These are phyloP conservation scores for Suillus occidentalis DNA, from an alignment of 768 basidiomycete species.

Conservation along the genomic window DNA sequence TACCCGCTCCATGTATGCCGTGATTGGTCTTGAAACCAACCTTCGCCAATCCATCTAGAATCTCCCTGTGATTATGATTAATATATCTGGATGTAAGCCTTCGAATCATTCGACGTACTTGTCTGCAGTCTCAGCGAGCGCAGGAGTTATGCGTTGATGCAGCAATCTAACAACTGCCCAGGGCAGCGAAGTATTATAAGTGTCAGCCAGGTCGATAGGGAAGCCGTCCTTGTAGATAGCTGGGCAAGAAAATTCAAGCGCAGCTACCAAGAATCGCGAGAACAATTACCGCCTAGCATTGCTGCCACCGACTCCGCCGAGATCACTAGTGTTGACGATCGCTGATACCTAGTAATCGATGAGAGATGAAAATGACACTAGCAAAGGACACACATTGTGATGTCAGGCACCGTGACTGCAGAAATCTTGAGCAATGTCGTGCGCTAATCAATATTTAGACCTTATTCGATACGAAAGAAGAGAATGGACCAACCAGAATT, in stretches of 20 bases:
- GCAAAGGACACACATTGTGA: constrained; percentile 23
- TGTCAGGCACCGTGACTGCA: constrained; percentile 30
- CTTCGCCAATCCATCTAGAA: constrained; percentile 37
- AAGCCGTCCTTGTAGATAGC: constrained; percentile 19
- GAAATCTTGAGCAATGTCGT: constrained; percentile 40
- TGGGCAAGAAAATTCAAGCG: constrained; percentile 3
- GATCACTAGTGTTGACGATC: constrained; percentile 25
- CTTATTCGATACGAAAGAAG: not conserved
- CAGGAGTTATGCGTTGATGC: constrained; percentile 20
- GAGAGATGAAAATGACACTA: constrained; percentile 5
- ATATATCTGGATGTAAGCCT: not conserved
- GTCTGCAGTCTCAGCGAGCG: constrained; percentile 23
- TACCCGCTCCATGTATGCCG: constrained; percentile 35
- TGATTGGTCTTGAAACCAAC: constrained; percentile 40
- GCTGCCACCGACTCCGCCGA: constrained; percentile 12
- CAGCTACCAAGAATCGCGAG: not conserved
- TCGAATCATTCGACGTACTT: constrained; percentile 20
- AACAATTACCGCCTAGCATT: constrained; percentile 13
- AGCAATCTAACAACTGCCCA: constrained; percentile 16
- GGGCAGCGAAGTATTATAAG: constrained; percentile 19
- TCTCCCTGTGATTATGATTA: constrained; percentile 24
- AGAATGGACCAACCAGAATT: constrained; percentile 46
- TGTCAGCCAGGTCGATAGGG: constrained; percentile 25
- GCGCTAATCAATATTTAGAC: constrained; percentile 19
- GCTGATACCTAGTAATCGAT: constrained; percentile 19